Conservation (phyloP, 2,329 filamentous ascomycete genomes). For the Alternaria infectoria region DNA sequence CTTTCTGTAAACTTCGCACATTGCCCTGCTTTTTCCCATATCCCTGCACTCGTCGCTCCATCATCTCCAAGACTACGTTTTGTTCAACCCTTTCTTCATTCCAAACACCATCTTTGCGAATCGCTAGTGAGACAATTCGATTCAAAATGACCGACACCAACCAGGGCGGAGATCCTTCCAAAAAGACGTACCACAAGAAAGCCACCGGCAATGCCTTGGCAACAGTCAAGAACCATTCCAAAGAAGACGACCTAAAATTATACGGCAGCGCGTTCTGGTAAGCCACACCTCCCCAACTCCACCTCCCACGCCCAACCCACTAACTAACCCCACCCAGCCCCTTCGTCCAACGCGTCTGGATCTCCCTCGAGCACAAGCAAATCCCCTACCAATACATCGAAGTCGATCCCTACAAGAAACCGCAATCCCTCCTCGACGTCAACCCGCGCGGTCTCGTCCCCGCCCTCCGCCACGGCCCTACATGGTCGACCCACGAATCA, state of each 20-base stretch:
- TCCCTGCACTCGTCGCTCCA: neutral
- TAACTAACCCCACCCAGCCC: constrained; percentile 59
- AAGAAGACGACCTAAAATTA: constrained; percentile 74
- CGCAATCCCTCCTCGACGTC: constrained; percentile 72
- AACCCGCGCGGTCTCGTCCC: constrained; percentile 80
- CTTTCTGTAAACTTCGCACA: neutral
- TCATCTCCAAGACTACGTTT: neutral
- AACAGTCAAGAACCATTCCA: constrained; percentile 74
- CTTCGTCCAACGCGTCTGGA: constrained; percentile 89
- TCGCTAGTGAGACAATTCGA: constrained; percentile 5
- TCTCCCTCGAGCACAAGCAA: constrained; percentile 80
- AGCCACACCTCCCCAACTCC: constrained; percentile 18
- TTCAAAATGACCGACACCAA: constrained; percentile 57
- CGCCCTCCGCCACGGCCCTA: constrained; percentile 72
- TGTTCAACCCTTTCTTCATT: neutral
- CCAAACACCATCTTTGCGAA: neutral
- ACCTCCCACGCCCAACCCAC: constrained; percentile 8
- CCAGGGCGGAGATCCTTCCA: constrained; percentile 55
- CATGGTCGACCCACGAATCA: constrained; percentile 84
- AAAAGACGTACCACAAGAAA: constrained; percentile 74
- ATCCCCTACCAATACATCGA: constrained; percentile 86
- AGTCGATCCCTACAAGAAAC: constrained; percentile 79
- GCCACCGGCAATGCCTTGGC: constrained; percentile 72
- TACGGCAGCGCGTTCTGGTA: constrained; percentile 87
- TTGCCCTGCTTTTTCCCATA: neutral